phyloP scores from a whole-genome alignment of 805 yeast species.

The Wickerhamiella alocasiicola region DNA sequence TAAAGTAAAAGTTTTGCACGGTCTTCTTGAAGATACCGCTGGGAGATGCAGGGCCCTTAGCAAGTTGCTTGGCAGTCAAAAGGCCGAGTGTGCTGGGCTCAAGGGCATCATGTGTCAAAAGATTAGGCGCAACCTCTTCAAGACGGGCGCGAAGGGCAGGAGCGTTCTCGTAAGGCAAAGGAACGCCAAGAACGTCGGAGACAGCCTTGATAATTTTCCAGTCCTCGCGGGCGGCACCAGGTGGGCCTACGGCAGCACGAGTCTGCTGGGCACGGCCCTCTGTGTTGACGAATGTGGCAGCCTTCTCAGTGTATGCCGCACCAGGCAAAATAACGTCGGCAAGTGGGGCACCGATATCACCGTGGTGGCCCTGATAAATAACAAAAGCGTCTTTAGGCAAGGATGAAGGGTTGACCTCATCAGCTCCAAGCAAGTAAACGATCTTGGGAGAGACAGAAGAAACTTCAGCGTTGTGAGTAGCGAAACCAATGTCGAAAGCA shows the following conservation, averaged over 20 bases:
- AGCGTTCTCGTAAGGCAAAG: constrained; percentile 66
- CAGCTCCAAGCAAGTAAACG: constrained; percentile 73
- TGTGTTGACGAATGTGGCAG: constrained; percentile 75
- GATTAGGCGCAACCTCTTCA: constrained; percentile 68
- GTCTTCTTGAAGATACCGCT: constrained; percentile 48
- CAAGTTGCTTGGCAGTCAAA: constrained; percentile 35
- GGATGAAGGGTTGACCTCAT: constrained; percentile 54
- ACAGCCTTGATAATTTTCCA: constrained; percentile 80
- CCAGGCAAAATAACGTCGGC: constrained; percentile 85
- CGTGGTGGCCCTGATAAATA: constrained; percentile 84
- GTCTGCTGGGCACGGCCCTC: constrained; percentile 82
- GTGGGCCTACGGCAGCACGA: constrained; percentile 77
- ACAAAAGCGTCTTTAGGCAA: constrained; percentile 80
- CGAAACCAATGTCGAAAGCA: constrained; percentile 75
- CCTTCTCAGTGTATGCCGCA: constrained; percentile 78
- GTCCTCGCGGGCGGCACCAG: constrained; percentile 84
- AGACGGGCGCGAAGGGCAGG: constrained; percentile 56
- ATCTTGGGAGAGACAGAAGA: constrained; percentile 49
- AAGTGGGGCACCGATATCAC: constrained; percentile 75
- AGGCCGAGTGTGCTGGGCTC: constrained; percentile 53
- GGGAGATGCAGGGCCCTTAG: constrained; percentile 28
- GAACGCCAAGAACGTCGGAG: constrained; percentile 58
- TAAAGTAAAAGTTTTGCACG: constrained; percentile 73
- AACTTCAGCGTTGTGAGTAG: constrained; percentile 36
- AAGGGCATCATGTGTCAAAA: constrained; percentile 59